Base-by-base conservation (phyloP, 139 green algal genomes). In the Chlamydomonas applanata region DNA sequence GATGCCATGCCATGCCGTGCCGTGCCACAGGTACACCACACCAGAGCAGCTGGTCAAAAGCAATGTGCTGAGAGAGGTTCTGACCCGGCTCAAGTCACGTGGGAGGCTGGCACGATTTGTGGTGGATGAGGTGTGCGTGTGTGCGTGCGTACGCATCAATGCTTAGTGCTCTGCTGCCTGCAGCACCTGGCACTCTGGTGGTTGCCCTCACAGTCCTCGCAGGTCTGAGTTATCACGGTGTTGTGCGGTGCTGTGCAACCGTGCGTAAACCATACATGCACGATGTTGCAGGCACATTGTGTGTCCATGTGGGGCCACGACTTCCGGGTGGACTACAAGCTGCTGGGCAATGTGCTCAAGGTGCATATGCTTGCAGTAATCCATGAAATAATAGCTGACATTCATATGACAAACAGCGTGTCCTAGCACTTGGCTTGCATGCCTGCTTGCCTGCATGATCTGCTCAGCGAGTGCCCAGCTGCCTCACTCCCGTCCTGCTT, bases 271-370 rank as follows among this genome's bases (percentile, higher is more conserved):
- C n/a, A n/a, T n/a, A n/a, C n/a, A n/a, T n/a, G n/a, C n/a, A n/a
- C 60, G 24, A 4, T 32, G n/a, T 13, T 56, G 5, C 62, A 89
- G 87, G 94, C 94, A 19, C 96, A 99, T 80, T 99, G 96, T 80
- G 94, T 99, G 20, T 92, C 79, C 20, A 83, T 90, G 29, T 99
- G 96, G 96, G 96, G 95, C 0, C 93, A 97, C 67, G 93, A 99
- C 83, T 99, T 99, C 83, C 73, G 95, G 49, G 83, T 84, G 20
- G 89, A 92, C 77, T 98, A 97, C 89, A 93, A 90, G 57, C 69
- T 82, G 7, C 85, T 97, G 11, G 64, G 69, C 4, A 46, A 40
- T 3, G 59, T 76, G 11, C 34, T 83, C 29, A 79, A 75, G 77
- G 81, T 83, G 30, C 2, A 57, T 70, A 19, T 49, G 40, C 7